These are phyloP conservation scores for Eutypella sp. DNA, from an alignment of 2,329 filamentous ascomycete genomes.

Conservation along the genomic window DNA sequence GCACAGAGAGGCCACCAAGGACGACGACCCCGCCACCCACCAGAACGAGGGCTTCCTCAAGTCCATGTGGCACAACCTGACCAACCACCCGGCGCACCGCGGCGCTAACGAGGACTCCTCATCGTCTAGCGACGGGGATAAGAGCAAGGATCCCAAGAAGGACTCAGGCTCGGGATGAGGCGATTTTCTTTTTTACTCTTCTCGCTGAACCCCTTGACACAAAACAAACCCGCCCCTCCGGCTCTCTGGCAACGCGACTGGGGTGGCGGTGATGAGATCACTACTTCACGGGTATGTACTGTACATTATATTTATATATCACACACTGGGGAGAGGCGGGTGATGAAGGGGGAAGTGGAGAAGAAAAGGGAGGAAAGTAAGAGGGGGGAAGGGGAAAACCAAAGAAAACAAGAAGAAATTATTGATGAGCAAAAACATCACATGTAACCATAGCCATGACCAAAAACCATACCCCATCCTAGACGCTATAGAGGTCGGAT, in stretches of 20 bases:
- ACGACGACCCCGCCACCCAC: conserved; percentile 45
- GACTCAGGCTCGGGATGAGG: conserved; percentile 21
- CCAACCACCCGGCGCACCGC: conserved; percentile 62
- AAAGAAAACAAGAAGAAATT: too few species aligned
- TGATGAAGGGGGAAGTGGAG: too few species aligned
- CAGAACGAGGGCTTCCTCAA: conserved; percentile 88
- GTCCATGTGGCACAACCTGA: conserved; percentile 87
- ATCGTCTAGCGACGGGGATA: conserved; percentile 17
- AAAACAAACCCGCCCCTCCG: too few species aligned
- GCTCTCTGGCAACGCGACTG: too few species aligned
- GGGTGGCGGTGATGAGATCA: too few species aligned
- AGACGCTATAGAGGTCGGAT: too few species aligned
- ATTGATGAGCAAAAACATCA: too few species aligned
- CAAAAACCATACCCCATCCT: too few species aligned
- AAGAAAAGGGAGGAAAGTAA: too few species aligned
- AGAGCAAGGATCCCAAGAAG: conserved; percentile 23
- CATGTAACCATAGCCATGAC: too few species aligned
- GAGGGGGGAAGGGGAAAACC: too few species aligned
- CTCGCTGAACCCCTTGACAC: not conserved
- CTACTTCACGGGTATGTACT: not conserved
- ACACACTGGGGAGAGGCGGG: too few species aligned
- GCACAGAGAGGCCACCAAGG: conserved; percentile 16
- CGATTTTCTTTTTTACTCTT: not conserved
- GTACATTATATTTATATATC: not conserved
- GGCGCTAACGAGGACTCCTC: conserved; percentile 24